These are phyloP conservation scores for Protomyces arabidopsidicola DNA, from an alignment of 1,139 yeast species.

Conservation along the genomic window DNA sequence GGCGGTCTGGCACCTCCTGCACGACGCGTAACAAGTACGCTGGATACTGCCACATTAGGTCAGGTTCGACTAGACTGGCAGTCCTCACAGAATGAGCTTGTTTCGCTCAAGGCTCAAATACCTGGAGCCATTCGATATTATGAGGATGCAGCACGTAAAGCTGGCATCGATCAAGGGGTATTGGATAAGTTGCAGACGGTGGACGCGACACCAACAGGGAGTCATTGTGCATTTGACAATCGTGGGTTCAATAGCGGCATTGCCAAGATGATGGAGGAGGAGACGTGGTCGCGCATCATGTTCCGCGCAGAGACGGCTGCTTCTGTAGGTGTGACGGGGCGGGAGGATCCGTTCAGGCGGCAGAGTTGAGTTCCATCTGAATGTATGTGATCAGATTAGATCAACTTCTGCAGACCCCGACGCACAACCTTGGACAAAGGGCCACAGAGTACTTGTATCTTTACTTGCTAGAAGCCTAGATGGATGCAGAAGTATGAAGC, in stretches of 20 bases:
- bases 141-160: constrained; percentile 6
- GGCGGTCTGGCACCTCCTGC: constrained; percentile 21
- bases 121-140: constrained; percentile 15
- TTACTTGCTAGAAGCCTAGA: not conserved
- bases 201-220: constrained; percentile 23
- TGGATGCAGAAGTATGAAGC: not conserved
- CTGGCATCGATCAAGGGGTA: constrained; percentile 3
- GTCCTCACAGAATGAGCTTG: constrained; percentile 20
- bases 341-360: not conserved
- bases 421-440: too few species aligned
- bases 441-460: too few species aligned
- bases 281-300: not conserved
- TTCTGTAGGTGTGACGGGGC: not conserved
- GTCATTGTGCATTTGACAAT: constrained; percentile 19
- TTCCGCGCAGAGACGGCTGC: not conserved
- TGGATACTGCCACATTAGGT: constrained; percentile 4
- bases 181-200: constrained; percentile 10
- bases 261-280: not conserved
- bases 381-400: too few species aligned
- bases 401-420: too few species aligned
- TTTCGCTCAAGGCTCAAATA: constrained; percentile 3
- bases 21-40: constrained; percentile 5
- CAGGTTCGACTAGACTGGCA: constrained; percentile 10
- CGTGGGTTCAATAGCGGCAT: constrained; percentile 22
- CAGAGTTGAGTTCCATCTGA: not conserved